Base-by-base conservation (phyloP, 768 basidiomycete species). In the Lyophyllum semitale region DNA sequence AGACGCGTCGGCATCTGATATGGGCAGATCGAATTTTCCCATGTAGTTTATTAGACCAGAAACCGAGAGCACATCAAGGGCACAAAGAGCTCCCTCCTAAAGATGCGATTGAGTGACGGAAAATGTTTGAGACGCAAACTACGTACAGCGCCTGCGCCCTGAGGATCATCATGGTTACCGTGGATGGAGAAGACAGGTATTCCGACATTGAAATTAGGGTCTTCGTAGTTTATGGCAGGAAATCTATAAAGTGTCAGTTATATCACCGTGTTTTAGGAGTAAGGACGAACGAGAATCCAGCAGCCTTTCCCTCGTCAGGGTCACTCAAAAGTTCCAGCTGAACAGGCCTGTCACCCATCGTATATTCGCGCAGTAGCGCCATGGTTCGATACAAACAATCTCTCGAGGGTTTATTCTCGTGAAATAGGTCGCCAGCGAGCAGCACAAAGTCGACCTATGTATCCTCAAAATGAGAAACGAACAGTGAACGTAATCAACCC, bases 161-260 rank as follows among this genome's bases (percentile, higher is more conserved):
- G 97, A 30, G 97, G 97, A 64, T 99, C 97, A 66, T 99, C 97
- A 71, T 99, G 97, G 66, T 99, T 99, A 40, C 97, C 97, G 65
- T 99, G 97, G 48, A 99, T 98, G 0, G 96, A 98, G 73, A 99
- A 99, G 26, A 98, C 91, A 3, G 97, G 97, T n/a, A 97, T 93
- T 3, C 84, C 85, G 48, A 99, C 81, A 68, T 99, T 99, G 53
- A 98, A 78, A 68, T 99, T 98, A 1, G 89, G 85, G 63, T 99
- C 96, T 70, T 99, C 95, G 66, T 98, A 98, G 70, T 99, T 98
- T 59, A 99, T 76, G 1, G 94, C 93, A 12, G 97, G 97, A 66
- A 98, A 99, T 15, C 95, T 98, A 62, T 6, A 22, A 1, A 20
- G 44, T 52, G 27, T 48, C 26, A 55, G 52, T 40, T 55, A 25